Base-by-base conservation (phyloP, 495 filamentous ascomycete species). In the Pyrenopolyporus hunteri region DNA sequence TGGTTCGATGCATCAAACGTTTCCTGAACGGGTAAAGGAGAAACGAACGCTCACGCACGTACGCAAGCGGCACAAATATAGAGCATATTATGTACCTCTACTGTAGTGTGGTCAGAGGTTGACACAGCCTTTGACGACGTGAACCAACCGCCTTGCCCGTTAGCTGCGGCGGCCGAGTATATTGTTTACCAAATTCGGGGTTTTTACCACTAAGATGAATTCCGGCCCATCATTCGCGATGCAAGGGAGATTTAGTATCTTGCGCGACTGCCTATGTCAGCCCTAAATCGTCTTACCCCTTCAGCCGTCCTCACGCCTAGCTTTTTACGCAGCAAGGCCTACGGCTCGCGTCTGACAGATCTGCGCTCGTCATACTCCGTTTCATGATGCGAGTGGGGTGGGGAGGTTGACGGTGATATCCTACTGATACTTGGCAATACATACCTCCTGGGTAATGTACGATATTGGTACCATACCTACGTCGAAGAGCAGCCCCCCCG, bases 301-400 rank as follows among this genome's bases (percentile, higher is more conserved):
- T 65, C 63, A 59, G 56, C 62, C 56, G 39, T 56, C 50, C 45
- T 59, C 22, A 44, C 36, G 50, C 47, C 51, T 42, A 54, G 44
- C 33, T 35, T 65, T 64, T 57, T 52, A 57, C 56, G 57, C 63
- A 47, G 50, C 36, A 54, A 55, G 61, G 55, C 61, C 40, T 54
- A 57, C 33, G 37, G 52, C 51, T 60, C 36, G 35, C 47, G 63
- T 66, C 56, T 66, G 63, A 66, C 63, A 57, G 63, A 60, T 66
- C 63, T 55, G 57, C 63, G 49, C 33, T n/a, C 37, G 50, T 59
- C 50, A 50, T 50, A 60, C 53, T 56, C 39, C 39, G 51, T 47
- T 59, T 53, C 35, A 59, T 55, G 56, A 39, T 31, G 56, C 44
- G 48, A 49, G 63, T 60, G 57, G 56, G 49, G 54, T 36, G 29